phyloP scores from a whole-genome alignment of 768 basidiomycete species.

The Lepiota venenata region DNA sequence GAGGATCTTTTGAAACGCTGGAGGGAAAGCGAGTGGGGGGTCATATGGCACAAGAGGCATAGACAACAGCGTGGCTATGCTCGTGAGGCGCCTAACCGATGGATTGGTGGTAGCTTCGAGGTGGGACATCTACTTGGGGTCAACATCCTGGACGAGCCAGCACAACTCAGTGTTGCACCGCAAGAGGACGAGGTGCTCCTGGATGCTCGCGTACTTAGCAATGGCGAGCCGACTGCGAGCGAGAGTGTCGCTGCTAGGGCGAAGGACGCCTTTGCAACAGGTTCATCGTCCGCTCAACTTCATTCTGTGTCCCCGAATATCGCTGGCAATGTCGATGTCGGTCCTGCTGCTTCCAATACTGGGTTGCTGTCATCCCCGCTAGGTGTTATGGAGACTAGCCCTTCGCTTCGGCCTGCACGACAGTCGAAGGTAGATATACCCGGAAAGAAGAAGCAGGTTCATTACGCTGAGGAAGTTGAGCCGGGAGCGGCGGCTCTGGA shows the following conservation, averaged over 20 bases:
- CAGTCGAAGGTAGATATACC: background rate
- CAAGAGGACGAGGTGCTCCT: constrained; percentile 5
- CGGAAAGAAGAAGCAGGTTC: constrained; percentile 34
- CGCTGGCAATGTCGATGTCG: background rate
- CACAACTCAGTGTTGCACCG: background rate
- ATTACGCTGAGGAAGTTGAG: constrained; percentile 29
- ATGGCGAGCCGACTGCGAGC: background rate
- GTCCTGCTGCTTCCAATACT: constrained; percentile 17
- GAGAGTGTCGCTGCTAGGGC: constrained; percentile 2
- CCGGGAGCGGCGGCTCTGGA: constrained; percentile 6
- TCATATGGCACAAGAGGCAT: constrained; percentile 35
- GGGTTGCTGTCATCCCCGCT: constrained; percentile 8
- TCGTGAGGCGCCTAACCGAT: constrained; percentile 30
- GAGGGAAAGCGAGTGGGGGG: constrained; percentile 67
- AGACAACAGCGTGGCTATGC: constrained; percentile 24
- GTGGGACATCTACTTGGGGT: constrained; percentile 76
- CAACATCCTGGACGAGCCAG: constrained; percentile 44
- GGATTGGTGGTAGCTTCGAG: constrained; percentile 77
- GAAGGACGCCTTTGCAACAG: constrained; percentile 24
- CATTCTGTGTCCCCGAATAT: background rate
- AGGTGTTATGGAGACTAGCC: background rate
- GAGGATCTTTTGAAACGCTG: constrained; percentile 60
- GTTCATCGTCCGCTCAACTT: constrained; percentile 16
- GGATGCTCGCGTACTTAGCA: background rate
- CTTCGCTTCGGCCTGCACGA: constrained; percentile 5